Percentiles rank a stretch among this genome's conserved stretches.
Evolutionary conservation across 164 flowering plant genomes (phyloP).

Genomic region (Chloranthus sessilifolius): DNA sequence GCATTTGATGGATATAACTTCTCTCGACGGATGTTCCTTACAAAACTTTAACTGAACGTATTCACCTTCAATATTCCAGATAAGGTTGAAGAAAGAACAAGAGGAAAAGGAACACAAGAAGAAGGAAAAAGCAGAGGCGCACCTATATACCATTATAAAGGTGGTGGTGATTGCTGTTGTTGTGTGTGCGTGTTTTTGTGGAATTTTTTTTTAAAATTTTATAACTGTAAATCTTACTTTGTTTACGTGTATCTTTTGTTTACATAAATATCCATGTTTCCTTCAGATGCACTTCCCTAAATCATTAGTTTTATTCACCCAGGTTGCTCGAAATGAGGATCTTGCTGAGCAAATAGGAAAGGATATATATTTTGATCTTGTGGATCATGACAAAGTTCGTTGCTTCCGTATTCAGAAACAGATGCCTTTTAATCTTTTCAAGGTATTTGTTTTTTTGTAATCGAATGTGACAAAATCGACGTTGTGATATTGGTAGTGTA

Average conservation of each 20-base stretch:
- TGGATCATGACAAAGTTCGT: conserved; percentile 47
- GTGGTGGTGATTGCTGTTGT: no score
- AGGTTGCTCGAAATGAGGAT: conserved; percentile 50
- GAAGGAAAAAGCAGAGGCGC: conserved; percentile 59
- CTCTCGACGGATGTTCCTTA: not conserved
- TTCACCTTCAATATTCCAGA: conserved; percentile 19
- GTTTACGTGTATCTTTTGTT: not conserved
- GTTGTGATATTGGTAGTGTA: no score
- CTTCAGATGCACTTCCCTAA: not conserved
- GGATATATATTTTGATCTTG: conserved; percentile 52
- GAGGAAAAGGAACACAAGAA: conserved; percentile 50
- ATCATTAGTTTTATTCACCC: conserved; percentile 1
- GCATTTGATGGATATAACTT: not conserved
- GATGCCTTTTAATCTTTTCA: conserved; percentile 33
- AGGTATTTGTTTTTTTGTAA: no score
- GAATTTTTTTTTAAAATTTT: not conserved
- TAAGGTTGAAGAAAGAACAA: conserved; percentile 45
- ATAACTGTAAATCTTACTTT: no score
- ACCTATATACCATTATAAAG: conserved; percentile 65
- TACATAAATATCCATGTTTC: not conserved
- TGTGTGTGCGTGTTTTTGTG: no score
- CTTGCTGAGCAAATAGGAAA: conserved; percentile 42
- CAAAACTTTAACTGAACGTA: conserved; percentile 4
- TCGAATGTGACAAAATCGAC: no score
- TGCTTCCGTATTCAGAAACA: conserved; percentile 49